These are phyloP conservation scores for Cinchona pubescens DNA, from an alignment of 257 asterid genomes.

Conservation along the genomic window DNA sequence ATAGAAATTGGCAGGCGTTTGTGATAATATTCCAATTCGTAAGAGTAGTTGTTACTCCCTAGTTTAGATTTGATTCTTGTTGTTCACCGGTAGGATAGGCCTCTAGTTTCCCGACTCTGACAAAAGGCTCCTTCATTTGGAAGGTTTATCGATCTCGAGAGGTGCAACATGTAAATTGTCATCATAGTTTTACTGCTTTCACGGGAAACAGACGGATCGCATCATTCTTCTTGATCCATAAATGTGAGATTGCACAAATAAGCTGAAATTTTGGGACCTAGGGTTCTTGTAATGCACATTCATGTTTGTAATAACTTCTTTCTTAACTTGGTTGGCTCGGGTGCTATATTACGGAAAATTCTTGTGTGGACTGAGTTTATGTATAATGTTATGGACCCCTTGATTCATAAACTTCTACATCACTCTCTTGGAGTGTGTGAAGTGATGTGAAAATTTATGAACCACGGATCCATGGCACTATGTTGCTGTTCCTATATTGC, in stretches of 20 bases:
- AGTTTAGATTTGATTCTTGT: background rate
- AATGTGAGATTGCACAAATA: slow-evolving; percentile 12
- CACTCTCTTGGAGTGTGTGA: no score
- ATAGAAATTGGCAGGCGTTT: slow-evolving; percentile 27
- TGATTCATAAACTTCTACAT: no score
- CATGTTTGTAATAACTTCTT: background rate
- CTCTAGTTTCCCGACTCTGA: background rate
- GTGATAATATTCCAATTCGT: slow-evolving; percentile 4
- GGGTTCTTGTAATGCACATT: background rate
- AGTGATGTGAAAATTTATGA: no score
- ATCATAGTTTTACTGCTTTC: background rate
- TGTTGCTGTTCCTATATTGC: no score
- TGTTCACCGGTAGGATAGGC: slow-evolving; percentile 1
- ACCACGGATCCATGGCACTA: no score
- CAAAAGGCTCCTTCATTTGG: background rate
- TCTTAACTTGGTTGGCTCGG: background rate
- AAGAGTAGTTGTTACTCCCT: background rate
- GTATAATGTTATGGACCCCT: no score
- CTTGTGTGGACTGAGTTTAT: no score
- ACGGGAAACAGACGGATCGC: background rate
- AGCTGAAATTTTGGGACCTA: background rate
- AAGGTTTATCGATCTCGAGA: background rate
- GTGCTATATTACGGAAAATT: no score
- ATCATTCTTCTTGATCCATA: slow-evolving; percentile 3
- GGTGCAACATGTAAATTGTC: slow-evolving; percentile 8